Evolutionary conservation across 495 filamentous ascomycete species (phyloP).

Genomic region (Aspergillus campestris): DNA sequence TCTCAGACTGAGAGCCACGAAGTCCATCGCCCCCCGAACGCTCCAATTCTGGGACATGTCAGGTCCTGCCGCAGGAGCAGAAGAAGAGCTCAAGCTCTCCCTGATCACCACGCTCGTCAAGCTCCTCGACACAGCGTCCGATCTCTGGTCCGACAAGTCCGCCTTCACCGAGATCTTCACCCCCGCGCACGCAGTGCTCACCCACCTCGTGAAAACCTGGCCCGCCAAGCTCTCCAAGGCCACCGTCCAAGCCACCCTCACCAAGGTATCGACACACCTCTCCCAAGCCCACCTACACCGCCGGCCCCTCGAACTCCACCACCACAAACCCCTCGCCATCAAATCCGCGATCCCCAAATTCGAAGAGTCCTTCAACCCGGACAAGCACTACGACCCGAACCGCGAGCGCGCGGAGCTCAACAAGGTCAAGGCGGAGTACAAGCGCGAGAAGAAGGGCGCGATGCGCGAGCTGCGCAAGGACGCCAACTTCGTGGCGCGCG

Average conservation of each 20-base stretch:
- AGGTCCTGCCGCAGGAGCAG: conserved; percentile 12
- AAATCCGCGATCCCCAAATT: conserved; percentile 88
- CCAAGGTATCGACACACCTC: conserved; percentile 41
- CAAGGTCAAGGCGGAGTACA: conserved; percentile 80
- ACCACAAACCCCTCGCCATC: conserved; percentile 83
- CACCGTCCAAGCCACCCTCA: conserved; percentile 26
- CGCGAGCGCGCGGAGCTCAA: conserved; percentile 72
- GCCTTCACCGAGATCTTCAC: conserved; percentile 68
- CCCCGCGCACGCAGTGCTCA: conserved; percentile 47
- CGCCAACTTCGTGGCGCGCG: conserved; percentile 79
- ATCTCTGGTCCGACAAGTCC: conserved; percentile 55
- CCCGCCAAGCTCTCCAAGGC: conserved; percentile 39
- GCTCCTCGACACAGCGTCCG: conserved; percentile 51
- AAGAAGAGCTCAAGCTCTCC: conserved; percentile 47
- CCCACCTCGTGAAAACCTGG: conserved; percentile 46
- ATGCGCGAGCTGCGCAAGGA: conserved; percentile 93
- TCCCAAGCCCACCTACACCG: conserved; percentile 50
- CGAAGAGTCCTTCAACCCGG: conserved; percentile 88
- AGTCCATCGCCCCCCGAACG: conserved; percentile 19
- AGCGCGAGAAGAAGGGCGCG: conserved; percentile 90
- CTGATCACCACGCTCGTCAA: conserved; percentile 48
- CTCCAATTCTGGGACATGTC: conserved; percentile 50
- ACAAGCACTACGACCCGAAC: conserved; percentile 93
- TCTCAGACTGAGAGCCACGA: conserved; percentile 37
- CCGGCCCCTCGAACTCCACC: conserved; percentile 76